Evolutionary conservation across 257 asterid species (phyloP).

Genomic region (Perilla frutescens): DNA sequence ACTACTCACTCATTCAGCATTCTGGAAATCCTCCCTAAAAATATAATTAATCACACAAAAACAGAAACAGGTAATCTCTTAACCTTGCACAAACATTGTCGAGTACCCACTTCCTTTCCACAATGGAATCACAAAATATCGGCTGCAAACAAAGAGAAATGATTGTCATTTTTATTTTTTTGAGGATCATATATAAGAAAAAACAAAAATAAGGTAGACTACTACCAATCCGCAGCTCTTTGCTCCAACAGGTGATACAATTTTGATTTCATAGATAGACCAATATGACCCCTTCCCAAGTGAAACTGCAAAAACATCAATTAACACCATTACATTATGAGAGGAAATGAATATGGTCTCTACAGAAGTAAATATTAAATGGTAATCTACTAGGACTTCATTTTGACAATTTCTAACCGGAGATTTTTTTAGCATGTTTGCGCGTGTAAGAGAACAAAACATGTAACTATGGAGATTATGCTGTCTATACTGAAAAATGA

Average conservation of each 20-base stretch:
- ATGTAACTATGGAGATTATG: constrained; percentile 6
- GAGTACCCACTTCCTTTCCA: constrained; percentile 97
- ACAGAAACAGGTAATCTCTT: constrained; percentile 21
- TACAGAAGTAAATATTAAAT: neutral
- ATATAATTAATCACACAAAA: constrained; percentile 28
- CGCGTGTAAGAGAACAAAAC: constrained; percentile 7
- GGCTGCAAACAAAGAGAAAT: constrained; percentile 56
- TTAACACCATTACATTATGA: constrained; percentile 21
- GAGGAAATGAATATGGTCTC: constrained; percentile 23
- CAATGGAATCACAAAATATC: constrained; percentile 83
- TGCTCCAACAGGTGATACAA: constrained; percentile 71
- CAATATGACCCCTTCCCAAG: constrained; percentile 97
- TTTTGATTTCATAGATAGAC: constrained; percentile 74
- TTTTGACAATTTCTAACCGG: constrained; percentile 17
- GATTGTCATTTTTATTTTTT: constrained; percentile 20
- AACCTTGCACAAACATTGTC: constrained; percentile 93
- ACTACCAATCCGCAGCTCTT: constrained; percentile 78
- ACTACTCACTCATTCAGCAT: constrained; percentile 19
- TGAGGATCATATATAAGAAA: constrained; percentile 21
- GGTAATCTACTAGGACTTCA: constrained; percentile 9
- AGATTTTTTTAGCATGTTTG: neutral
- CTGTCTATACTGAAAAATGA: constrained; percentile 13
- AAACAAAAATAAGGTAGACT: constrained; percentile 9
- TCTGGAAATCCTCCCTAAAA: neutral
- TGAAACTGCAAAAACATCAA: constrained; percentile 64